Percentiles rank a stretch among this genome's conserved stretches.
These are phyloP conservation scores for Backusella parvicylindrica DNA, from an alignment of 192 early-diverging fungal species.

Conservation along the genomic window DNA sequence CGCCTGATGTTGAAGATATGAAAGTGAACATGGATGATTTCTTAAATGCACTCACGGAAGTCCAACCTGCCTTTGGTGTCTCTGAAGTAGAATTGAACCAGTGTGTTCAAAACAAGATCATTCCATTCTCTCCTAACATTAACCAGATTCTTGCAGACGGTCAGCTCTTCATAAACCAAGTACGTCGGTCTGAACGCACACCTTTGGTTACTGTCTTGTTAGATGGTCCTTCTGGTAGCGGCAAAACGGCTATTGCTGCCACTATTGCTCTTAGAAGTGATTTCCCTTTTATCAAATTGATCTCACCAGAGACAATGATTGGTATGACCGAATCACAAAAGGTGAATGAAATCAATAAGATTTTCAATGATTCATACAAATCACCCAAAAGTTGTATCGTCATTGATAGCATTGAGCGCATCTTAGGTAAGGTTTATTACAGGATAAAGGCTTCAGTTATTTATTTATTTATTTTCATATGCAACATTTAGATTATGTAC, in stretches of 20 bases:
- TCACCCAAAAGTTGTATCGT: conserved; percentile 93
- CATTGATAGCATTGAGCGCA: conserved; percentile 90
- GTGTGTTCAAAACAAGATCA: conserved; percentile 82
- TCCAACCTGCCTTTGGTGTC: conserved; percentile 92
- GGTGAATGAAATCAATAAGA: conserved; percentile 82
- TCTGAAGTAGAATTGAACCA: conserved; percentile 86
- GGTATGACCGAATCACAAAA: conserved; percentile 84
- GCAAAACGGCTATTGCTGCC: conserved; percentile 97
- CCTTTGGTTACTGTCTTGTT: conserved; percentile 90
- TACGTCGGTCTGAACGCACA: conserved; percentile 76
- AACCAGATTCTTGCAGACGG: conserved; percentile 57
- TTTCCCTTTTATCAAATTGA: conserved; percentile 96
- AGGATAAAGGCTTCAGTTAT: background rate
- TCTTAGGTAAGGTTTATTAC: conserved; percentile 55
- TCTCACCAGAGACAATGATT: conserved; percentile 95
- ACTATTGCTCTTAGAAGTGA: conserved; percentile 85
- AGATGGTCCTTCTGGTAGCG: conserved; percentile 82
- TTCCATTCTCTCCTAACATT: conserved; percentile 61
- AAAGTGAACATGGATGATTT: conserved; percentile 87
- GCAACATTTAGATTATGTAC: conserved; percentile 73
- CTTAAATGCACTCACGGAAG: conserved; percentile 85
- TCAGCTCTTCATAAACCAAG: conserved; percentile 63
- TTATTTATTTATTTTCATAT: background rate
- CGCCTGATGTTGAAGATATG: conserved; percentile 85
- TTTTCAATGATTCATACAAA: conserved; percentile 98